A percentile compares a stretch with the other conserved stretches of the same genome.
Conservation (phyloP, 805 yeast species). For the Spencermartinsiella europaea region DNA sequence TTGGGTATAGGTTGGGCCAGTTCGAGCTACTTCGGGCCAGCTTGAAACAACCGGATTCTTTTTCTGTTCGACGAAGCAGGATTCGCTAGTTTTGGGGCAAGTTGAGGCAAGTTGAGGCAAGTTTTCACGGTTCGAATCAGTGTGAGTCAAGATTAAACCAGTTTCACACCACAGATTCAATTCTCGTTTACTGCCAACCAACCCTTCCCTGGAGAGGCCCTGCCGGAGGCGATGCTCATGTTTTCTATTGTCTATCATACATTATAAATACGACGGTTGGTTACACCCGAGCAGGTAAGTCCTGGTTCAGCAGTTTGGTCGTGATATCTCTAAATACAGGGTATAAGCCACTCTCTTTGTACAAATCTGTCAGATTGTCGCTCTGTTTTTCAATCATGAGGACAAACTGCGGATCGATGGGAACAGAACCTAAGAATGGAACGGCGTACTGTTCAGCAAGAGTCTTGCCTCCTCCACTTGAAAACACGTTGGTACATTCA, state of each 20-base stretch:
- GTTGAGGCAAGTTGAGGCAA: too few relatives aligned
- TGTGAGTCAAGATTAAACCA: too few relatives aligned
- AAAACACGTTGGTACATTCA: slow-evolving; percentile 82
- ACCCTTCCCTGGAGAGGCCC: too few relatives aligned
- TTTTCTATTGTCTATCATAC: neutral
- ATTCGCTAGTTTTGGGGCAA: too few relatives aligned
- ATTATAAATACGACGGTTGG: neutral
- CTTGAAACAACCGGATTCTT: too few relatives aligned
- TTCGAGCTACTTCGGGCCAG: too few relatives aligned
- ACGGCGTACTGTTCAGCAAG: slow-evolving; percentile 60
- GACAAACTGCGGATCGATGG: slow-evolving; percentile 89
- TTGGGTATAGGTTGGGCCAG: too few relatives aligned
- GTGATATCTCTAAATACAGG: slow-evolving; percentile 43
- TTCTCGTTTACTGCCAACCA: too few relatives aligned
- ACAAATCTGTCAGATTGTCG: slow-evolving; percentile 21
- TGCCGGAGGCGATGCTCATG: too few relatives aligned
- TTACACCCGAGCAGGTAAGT: slow-evolving; percentile 7
- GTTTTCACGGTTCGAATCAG: too few relatives aligned
- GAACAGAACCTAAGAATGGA: slow-evolving; percentile 78
- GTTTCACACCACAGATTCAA: too few relatives aligned
- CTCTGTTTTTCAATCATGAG: slow-evolving; percentile 71
- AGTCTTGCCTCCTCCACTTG: slow-evolving; percentile 83
- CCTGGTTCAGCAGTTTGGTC: slow-evolving; percentile 30
- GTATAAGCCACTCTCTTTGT: slow-evolving; percentile 33
- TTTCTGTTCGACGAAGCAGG: too few relatives aligned